Evolutionary conservation across 345 rosid genomes (phyloP).

Genomic region (Corchorus olitorius): DNA sequence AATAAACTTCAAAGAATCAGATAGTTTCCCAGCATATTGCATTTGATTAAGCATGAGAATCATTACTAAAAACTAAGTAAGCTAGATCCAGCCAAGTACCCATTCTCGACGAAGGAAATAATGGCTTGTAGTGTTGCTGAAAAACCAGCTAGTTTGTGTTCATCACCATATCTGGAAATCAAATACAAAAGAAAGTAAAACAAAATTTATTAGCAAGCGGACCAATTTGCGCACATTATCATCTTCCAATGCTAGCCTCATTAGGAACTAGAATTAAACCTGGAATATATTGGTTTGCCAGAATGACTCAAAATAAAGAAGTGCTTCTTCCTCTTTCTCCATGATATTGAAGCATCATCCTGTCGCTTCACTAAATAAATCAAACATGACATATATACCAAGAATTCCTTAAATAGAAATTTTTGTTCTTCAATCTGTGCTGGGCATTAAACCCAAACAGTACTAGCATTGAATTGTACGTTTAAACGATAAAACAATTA

Average conservation of each 20-base stretch:
- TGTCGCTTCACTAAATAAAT: slow-evolving; percentile 58
- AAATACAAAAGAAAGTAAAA: slow-evolving; percentile 15
- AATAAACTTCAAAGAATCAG: background rate
- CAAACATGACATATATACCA: slow-evolving; percentile 24
- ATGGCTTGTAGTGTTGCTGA: slow-evolving; percentile 99
- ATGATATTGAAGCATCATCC: slow-evolving; percentile 95
- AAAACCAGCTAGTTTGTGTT: slow-evolving; percentile 97
- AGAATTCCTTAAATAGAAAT: background rate
- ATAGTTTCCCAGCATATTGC: background rate
- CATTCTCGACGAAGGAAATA: slow-evolving; percentile 97
- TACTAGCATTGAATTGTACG: background rate
- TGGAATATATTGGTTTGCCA: slow-evolving; percentile 98
- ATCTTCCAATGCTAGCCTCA: background rate
- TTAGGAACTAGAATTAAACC: slow-evolving; percentile 42
- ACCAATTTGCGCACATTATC: background rate
- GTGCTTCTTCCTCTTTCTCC: slow-evolving; percentile 99
- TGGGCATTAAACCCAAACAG: background rate
- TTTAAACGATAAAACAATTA: background rate
- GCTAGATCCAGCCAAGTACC: slow-evolving; percentile 45
- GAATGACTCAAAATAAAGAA: slow-evolving; percentile 95
- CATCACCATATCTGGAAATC: slow-evolving; percentile 86
- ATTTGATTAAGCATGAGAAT: background rate
- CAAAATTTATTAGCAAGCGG: background rate
- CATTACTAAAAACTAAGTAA: slow-evolving; percentile 4
- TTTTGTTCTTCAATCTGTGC: background rate